Conservation (phyloP, 345 rosid genomes). For the Arabidopsis thaliana region DNA sequence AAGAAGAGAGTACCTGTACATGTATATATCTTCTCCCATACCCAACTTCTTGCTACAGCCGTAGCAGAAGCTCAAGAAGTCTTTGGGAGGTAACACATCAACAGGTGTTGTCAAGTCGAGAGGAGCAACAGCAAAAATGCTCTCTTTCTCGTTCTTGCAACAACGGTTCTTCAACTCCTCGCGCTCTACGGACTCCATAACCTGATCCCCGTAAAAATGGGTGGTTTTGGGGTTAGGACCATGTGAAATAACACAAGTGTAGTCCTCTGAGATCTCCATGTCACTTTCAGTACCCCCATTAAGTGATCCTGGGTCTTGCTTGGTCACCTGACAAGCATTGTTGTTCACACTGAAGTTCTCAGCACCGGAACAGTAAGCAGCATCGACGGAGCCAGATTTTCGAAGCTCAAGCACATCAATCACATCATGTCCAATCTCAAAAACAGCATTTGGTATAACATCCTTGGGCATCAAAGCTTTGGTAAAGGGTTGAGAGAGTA, state of each 20-base stretch:
- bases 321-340: constrained; percentile 21
- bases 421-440: constrained; percentile 10
- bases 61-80: constrained; percentile 77
- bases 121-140: constrained; percentile 38
- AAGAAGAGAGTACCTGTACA: constrained; percentile 65
- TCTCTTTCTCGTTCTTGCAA: constrained; percentile 41
- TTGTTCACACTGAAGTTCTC: constrained; percentile 5
- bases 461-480: constrained; percentile 44
- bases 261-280: constrained; percentile 89
- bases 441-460: constrained; percentile 2
- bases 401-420: constrained; percentile 1
- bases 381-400: constrained; percentile 8
- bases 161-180: constrained; percentile 37
- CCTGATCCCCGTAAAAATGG: constrained; percentile 75
- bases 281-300: constrained; percentile 47
- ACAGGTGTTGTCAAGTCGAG: constrained; percentile 12
- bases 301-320: constrained; percentile 16
- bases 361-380: background rate
- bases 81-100: constrained; percentile 39
- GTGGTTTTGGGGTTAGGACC: constrained; percentile 87
- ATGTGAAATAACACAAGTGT: constrained; percentile 78
- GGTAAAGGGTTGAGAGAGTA: constrained; percentile 45
- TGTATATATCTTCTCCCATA: constrained; percentile 74
- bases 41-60: constrained; percentile 68
- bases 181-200: constrained; percentile 58